Percentiles rank a stretch among this genome's conserved stretches.
Conservation (phyloP, 1,284 basidiomycete species). For the Ceratobasidium papillatum region DNA sequence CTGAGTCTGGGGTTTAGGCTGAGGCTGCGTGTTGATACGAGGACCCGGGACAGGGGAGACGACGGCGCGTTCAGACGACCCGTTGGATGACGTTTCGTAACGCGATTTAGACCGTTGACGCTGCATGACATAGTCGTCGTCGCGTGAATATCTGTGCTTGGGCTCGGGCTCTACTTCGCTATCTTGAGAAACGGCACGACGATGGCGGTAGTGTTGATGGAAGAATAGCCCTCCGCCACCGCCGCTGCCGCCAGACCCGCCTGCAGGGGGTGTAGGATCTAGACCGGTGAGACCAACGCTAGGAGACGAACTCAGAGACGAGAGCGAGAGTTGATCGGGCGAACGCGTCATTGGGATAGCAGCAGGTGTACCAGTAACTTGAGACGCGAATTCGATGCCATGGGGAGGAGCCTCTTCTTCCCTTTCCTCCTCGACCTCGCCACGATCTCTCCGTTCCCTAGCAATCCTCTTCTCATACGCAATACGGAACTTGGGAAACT, state of each 20-base stretch:
- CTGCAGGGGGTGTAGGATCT: neutral
- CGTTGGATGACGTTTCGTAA: neutral
- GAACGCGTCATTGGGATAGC: conserved; percentile 2
- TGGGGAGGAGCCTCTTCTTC: neutral
- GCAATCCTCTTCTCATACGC: conserved; percentile 8
- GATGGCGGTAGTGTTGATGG: neutral
- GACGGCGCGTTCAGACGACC: neutral
- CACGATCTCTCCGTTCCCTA: neutral
- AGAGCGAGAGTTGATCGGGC: conserved; percentile 17
- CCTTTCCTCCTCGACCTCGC: neutral
- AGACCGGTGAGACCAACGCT: conserved; percentile 20
- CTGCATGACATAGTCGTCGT: neutral
- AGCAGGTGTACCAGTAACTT: neutral
- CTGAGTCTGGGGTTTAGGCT: neutral
- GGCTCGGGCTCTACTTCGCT: neutral
- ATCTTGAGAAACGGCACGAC: neutral
- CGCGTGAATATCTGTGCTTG: neutral
- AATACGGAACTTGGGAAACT: conserved; percentile 19
- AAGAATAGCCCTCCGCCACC: neutral
- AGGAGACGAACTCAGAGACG: conserved; percentile 27
- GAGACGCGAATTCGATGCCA: neutral
- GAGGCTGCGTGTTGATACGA: neutral
- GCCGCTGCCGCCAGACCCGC: neutral
- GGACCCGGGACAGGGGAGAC: neutral
- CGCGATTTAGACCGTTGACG: neutral